These are phyloP conservation scores for Leccinum ochraceum DNA, from an alignment of 768 basidiomycete species.

Conservation along the genomic window DNA sequence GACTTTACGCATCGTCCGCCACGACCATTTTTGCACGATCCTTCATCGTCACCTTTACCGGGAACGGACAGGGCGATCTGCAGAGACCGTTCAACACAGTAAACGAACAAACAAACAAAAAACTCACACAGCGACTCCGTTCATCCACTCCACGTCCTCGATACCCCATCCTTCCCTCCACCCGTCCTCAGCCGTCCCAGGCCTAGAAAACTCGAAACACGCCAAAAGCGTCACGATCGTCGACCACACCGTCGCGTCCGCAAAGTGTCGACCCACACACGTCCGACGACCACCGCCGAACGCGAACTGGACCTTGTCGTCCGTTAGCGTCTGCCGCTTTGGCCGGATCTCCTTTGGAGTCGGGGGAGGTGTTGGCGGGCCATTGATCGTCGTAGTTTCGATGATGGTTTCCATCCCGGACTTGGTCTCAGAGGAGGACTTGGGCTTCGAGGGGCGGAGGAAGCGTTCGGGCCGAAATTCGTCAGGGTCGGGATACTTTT, in stretches of 20 bases:
- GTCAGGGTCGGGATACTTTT: constrained; percentile 3
- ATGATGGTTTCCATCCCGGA: neutral
- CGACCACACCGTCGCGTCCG: constrained; percentile 3
- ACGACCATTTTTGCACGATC: neutral
- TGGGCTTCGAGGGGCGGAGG: neutral
- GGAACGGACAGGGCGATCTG: constrained; percentile 6
- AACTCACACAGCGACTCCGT: constrained; percentile 1
- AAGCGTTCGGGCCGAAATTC: neutral
- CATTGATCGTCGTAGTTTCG: too few species aligned
- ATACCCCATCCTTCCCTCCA: neutral
- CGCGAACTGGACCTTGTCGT: neutral
- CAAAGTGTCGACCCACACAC: constrained; percentile 2
- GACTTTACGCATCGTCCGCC: neutral
- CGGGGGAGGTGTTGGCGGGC: too few species aligned
- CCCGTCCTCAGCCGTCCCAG: too few species aligned
- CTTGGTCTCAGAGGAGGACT: neutral
- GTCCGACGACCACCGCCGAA: constrained; percentile 4
- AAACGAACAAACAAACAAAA: neutral
- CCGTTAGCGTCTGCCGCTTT: neutral
- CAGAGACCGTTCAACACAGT: neutral
- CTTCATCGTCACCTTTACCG: constrained; percentile 1
- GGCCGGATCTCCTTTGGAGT: neutral
- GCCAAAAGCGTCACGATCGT: constrained; percentile 5
- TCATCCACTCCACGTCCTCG: constrained; percentile 4
- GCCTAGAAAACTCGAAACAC: constrained; percentile 6